A percentile compares a stretch with the other conserved stretches of the same genome.
These are phyloP conservation scores for Stylonectria norvegica DNA, from an alignment of 2,329 filamentous ascomycete genomes.

Conservation along the genomic window DNA sequence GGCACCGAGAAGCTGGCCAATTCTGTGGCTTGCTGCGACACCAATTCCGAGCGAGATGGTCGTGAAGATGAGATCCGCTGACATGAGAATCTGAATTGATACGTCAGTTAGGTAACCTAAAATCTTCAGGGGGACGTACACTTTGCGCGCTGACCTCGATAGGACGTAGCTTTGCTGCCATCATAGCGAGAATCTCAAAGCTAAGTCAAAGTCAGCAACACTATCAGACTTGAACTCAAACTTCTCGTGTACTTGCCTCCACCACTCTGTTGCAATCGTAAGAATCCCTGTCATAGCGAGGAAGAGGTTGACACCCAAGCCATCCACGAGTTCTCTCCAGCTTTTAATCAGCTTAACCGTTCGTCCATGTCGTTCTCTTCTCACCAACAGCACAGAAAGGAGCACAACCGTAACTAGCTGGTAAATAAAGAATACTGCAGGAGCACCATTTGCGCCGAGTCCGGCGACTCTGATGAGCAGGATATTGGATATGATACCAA, in stretches of 20 bases:
- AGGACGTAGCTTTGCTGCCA: slow-evolving; percentile 1
- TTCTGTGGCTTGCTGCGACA: slow-evolving; percentile 2
- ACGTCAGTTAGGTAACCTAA: background rate
- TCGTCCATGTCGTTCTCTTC: background rate
- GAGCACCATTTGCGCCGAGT: background rate
- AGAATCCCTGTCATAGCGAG: background rate
- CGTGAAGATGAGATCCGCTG: slow-evolving; percentile 3
- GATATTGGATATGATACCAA: background rate
- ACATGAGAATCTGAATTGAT: slow-evolving; percentile 1
- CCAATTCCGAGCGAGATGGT: slow-evolving; percentile 3
- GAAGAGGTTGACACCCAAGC: background rate
- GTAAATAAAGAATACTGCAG: background rate
- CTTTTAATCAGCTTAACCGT: background rate
- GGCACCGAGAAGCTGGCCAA: background rate
- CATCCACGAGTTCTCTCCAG: background rate
- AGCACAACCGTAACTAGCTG: background rate
- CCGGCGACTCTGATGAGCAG: background rate
- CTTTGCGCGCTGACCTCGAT: slow-evolving; percentile 4
- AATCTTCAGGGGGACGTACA: background rate
- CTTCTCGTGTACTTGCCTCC: slow-evolving; percentile 1
- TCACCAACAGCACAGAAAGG: background rate
- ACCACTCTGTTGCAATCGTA: slow-evolving; percentile 3
- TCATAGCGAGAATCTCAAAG: slow-evolving; percentile 3
- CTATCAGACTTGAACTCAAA: background rate
- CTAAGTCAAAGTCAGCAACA: background rate